Evolutionary conservation across 306 rosid genomes (phyloP), one percentile per base, ranked within the genome.

Genomic region (Prosopis cineraria): DNA sequence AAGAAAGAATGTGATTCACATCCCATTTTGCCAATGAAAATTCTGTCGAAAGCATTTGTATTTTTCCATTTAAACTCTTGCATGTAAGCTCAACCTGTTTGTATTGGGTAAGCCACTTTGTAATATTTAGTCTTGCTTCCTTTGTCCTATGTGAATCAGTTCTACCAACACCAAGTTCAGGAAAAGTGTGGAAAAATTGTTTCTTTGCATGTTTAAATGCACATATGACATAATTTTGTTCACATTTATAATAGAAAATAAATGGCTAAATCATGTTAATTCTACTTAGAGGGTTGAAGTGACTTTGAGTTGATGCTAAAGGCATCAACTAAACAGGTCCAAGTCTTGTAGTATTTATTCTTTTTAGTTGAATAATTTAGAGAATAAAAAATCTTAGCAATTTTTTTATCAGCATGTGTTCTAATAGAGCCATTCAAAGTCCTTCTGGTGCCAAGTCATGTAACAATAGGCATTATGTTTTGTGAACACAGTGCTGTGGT

Each of bases 1-100:
- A 65, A 17, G 44, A 34, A 9, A 33, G 7, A 30, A 63, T 7
- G 29, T 3, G 70, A 65, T 17, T n/a, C 24, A 65, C 5, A 65
- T 65, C 30, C 29, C 70, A 36, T 47, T 11, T 65, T 19, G 47
- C 70, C 47, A 19, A 34, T 65, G 68, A 53, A 56, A 77, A 50
- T 20, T 53, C 16, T 13, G 52, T 14, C 16, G 52, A 45, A 45
- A 45, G 43, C n/a, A 47, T 47, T 47, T 5, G 8, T 16, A 17
- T 47, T 52, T 52, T 20, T 8, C 59, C 59, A 6, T 22, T 52
- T 20, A 8, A 2, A 52, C 25, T 19, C 58, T 50, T 50, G 24
- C 58, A 50, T 19, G 25, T 7, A 50, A 9, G 30, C 29, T 52
- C 10, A 24, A 3, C 7, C 63, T 6, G 2, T 55, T 55, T 22